These are phyloP conservation scores for Hapsidospora chrysogenum DNA, from an alignment of 495 filamentous ascomycete species.

Conservation along the genomic window DNA sequence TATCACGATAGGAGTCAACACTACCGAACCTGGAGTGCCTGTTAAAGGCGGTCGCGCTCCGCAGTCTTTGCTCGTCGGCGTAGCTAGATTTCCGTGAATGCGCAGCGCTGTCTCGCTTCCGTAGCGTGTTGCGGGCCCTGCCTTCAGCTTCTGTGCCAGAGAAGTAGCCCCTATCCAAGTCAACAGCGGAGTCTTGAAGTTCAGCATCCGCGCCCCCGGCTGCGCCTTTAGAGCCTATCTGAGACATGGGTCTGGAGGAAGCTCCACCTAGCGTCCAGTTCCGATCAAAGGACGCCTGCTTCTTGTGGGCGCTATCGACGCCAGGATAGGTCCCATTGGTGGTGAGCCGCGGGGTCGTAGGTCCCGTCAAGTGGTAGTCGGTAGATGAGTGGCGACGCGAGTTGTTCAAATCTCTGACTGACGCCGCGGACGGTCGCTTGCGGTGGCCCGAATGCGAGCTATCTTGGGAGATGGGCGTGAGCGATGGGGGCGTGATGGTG, in stretches of 20 bases:
- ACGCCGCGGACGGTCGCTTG: constrained; percentile 59
- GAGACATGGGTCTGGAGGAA: constrained; percentile 23
- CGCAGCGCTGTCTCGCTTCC: constrained; percentile 52
- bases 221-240: constrained; percentile 25
- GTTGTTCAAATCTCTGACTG: constrained; percentile 68
- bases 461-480: constrained; percentile 15
- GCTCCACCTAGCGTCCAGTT: constrained; percentile 67
- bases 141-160: constrained; percentile 73
- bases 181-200: constrained; percentile 26
- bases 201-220: constrained; percentile 13
- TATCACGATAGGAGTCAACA: constrained; percentile 36
- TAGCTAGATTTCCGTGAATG: constrained; percentile 55
- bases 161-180: constrained; percentile 84
- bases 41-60: constrained; percentile 40
- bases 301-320: constrained; percentile 37
- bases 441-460: constrained; percentile 32
- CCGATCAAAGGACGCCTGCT: constrained; percentile 75
- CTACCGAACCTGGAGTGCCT: constrained; percentile 70
- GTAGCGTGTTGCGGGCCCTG: constrained; percentile 58
- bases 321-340: background rate
- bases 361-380: constrained; percentile 37
- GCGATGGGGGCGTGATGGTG: constrained; percentile 1
- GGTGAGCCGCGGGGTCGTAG: constrained; percentile 8
- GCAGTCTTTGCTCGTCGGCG: constrained; percentile 49
- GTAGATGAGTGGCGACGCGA: constrained; percentile 77